Evolutionary conservation across 2,329 filamentous ascomycete genomes (phyloP).

Genomic region (Neonectria ditissima): DNA sequence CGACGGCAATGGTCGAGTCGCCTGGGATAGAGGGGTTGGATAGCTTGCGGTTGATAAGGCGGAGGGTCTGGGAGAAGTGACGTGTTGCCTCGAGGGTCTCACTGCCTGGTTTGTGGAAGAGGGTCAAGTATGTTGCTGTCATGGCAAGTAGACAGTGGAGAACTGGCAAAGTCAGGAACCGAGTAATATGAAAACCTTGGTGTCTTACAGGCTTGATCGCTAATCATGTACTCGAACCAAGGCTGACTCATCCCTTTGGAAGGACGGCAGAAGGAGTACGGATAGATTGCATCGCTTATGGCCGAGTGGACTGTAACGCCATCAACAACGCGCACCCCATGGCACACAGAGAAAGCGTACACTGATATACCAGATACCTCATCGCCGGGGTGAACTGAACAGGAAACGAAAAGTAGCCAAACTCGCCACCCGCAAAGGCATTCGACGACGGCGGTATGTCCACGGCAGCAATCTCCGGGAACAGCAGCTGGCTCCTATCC

Average conservation of each 20-base stretch:
- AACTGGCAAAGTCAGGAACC: slow-evolving; percentile 16
- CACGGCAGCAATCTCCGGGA: slow-evolving; percentile 27
- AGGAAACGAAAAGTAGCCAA: slow-evolving; percentile 37
- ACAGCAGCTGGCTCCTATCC: slow-evolving; percentile 21
- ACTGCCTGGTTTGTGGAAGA: slow-evolving; percentile 29
- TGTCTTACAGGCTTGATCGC: slow-evolving; percentile 33
- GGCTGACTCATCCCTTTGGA: slow-evolving; percentile 21
- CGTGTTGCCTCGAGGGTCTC: slow-evolving; percentile 39
- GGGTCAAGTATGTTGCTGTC: slow-evolving; percentile 33
- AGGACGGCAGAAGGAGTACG: slow-evolving; percentile 34
- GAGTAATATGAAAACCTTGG: too few relatives aligned
- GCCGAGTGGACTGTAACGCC: slow-evolving; percentile 25
- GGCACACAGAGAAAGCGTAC: slow-evolving; percentile 14
- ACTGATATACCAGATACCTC: slow-evolving; percentile 38
- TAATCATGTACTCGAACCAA: slow-evolving; percentile 37
- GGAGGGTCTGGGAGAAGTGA: slow-evolving; percentile 37
- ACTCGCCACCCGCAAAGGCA: slow-evolving; percentile 31
- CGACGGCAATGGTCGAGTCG: slow-evolving; percentile 37
- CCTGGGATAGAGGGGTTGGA: slow-evolving; percentile 10
- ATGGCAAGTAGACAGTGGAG: slow-evolving; percentile 39
- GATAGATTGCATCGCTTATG: slow-evolving; percentile 33
- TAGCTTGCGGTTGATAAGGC: slow-evolving; percentile 30
- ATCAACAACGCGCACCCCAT: slow-evolving; percentile 4
- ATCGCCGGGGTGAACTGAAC: slow-evolving; percentile 36
- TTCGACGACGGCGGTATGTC: slow-evolving; percentile 14